Conservation (phyloP, 2,329 filamentous ascomycete species). For the Cadophora sp. region DNA sequence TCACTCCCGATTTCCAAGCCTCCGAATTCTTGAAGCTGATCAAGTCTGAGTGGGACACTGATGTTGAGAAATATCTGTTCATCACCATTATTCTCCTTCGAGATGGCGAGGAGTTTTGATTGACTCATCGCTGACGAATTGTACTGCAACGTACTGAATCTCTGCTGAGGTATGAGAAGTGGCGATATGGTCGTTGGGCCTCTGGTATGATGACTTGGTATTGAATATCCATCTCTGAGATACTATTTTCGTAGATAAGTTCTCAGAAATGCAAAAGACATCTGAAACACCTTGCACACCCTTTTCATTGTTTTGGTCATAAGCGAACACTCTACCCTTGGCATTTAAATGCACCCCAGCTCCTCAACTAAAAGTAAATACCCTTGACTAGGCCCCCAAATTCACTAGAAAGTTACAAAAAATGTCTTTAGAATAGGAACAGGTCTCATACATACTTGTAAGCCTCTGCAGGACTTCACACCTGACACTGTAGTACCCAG, state of each 20-base stretch:
- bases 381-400: too few relatives aligned
- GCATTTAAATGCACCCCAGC: too few relatives aligned
- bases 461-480: too few relatives aligned
- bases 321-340: too few relatives aligned
- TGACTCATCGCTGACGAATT: not conserved
- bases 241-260: too few relatives aligned
- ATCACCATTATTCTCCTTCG: not conserved
- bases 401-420: too few relatives aligned
- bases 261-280: not conserved
- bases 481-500: too few relatives aligned
- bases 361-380: too few relatives aligned
- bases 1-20: not conserved
- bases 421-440: too few relatives aligned
- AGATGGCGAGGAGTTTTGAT: constrained; percentile 1
- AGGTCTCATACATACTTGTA: too few relatives aligned
- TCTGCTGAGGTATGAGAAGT: not conserved
- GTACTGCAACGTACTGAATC: not conserved
- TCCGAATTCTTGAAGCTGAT: not conserved
- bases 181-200: too few relatives aligned
- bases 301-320: too few relatives aligned
- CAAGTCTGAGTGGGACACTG: not conserved
- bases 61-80: not conserved
- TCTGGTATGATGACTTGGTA: not conserved
- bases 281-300: not conserved
- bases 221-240: not conserved